A percentile compares a stretch with the other conserved stretches of the same genome.
Conservation (phyloP, 352 stramenopile genomes). For the Phytophthora macrochlamydospora region DNA sequence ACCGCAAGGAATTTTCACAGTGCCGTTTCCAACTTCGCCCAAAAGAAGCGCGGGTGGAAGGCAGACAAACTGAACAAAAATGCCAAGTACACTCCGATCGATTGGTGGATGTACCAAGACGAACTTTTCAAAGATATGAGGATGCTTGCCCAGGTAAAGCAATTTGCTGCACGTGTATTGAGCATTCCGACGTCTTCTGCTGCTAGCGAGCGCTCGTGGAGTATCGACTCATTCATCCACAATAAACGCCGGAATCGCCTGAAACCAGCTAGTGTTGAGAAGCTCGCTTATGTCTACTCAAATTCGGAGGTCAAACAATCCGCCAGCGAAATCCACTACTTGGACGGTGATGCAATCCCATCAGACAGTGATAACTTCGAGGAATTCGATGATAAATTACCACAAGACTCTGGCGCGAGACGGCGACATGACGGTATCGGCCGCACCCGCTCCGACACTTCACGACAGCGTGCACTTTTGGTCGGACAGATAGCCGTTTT, state of each 20-base stretch:
- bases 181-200: too few species aligned
- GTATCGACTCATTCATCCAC: too few species aligned
- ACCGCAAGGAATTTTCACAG: background rate
- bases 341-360: too few species aligned
- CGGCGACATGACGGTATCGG: too few species aligned
- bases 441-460: too few species aligned
- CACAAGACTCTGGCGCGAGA: too few species aligned
- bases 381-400: too few species aligned
- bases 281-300: background rate
- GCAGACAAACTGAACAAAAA: background rate
- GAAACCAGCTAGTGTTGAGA: background rate
- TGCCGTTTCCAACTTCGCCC: background rate
- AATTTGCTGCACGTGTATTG: background rate
- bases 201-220: too few species aligned
- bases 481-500: too few species aligned
- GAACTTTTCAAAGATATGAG: background rate
- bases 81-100: background rate
- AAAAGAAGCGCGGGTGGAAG: background rate
- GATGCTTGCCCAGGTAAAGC: background rate
- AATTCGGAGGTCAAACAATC: background rate
- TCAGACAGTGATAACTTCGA: too few species aligned
- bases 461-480: too few species aligned
- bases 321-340: background rate
- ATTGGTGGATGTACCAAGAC: background rate
- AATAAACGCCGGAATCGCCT: background rate